phyloP scores from a whole-genome alignment of 163 green algal genomes.

The Scenedesmus sp. region DNA sequence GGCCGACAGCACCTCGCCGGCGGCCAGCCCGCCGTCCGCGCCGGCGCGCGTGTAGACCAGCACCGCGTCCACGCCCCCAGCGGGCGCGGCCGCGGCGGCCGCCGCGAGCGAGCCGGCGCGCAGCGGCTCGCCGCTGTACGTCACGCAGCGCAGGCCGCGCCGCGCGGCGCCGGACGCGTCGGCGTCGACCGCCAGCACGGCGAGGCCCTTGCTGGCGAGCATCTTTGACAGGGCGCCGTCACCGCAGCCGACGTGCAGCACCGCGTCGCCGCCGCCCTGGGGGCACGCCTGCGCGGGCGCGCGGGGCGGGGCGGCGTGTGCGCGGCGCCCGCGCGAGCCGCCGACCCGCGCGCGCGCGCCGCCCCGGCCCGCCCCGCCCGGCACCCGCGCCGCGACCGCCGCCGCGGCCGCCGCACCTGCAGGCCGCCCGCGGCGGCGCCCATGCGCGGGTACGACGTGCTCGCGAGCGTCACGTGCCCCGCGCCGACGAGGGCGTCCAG shows the following conservation, averaged over 20 bases:
- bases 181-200: slow-evolving; percentile 57
- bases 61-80: slow-evolving; percentile 44
- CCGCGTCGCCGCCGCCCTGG: slow-evolving; percentile 31
- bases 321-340: too few species aligned
- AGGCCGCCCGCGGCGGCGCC: slow-evolving; percentile 42
- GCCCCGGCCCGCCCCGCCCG: too few species aligned
- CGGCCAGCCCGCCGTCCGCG: slow-evolving; percentile 32
- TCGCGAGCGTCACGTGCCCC: slow-evolving; percentile 50
- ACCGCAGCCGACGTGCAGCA: slow-evolving; percentile 76
- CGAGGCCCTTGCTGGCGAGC: slow-evolving; percentile 68
- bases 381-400: background rate
- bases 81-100: background rate
- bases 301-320: too few species aligned
- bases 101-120: background rate
- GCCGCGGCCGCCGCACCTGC: background rate
- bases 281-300: slow-evolving; percentile 52
- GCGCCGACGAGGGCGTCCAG: slow-evolving; percentile 59
- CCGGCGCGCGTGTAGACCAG: slow-evolving; percentile 38
- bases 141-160: slow-evolving; percentile 53
- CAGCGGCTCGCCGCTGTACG: slow-evolving; percentile 1
- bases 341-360: too few species aligned
- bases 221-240: slow-evolving; percentile 76
- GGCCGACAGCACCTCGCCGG: background rate
- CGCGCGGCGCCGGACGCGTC: slow-evolving; percentile 46
- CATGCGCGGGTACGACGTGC: slow-evolving; percentile 63